Evolutionary conservation across 768 basidiomycete genomes (phyloP), one percentile per base, ranked within the genome.

Genomic region (Tylopilus subfusipes): DNA sequence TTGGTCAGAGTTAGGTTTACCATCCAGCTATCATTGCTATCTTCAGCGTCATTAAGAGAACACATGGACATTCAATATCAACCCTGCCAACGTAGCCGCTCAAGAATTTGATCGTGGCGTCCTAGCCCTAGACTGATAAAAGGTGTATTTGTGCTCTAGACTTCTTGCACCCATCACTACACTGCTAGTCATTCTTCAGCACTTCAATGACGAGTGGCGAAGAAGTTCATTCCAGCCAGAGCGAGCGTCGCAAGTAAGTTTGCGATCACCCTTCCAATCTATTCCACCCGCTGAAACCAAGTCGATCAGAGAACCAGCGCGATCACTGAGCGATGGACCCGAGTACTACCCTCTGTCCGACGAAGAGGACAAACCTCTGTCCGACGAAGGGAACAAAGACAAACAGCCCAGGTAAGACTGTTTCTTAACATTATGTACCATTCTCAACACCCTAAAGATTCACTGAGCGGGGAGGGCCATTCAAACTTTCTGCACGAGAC

Each of bases 11-110:
- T 34, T n/a, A 48, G 11, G 47, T 54, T 48, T 31, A 22, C 4
- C 12, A 11, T 34, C n/a, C 3, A 36, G 39, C 43, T 38, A 52
- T 49, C 34, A 34, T 27, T 36, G 57, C 50, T 64, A 64, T 64
- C 63, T 53, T 45, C 49, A 44, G 60, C 59, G 53, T 51, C 59
- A 46, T 53, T 43, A 27, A 33, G 12, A 31, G 25, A 16, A 31
- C 60, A 62, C 54, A 48, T 53, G 50, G 8, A 21, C 34, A 8
- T 16, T 18, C n/a, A 25, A 53, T 53, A 22, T 43, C 46, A 45
- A 43, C 40, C 16, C 22, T 54, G 44, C 59, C 48, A 33, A 24
- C 44, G 36, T 51, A 59, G 52, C 39, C 56, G 53, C 50, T 27
- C 25, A 27, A 27, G 25, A 27, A 27, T 27, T 27, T 27, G 25